Evolutionary conservation across 176 grass and related monocot species (phyloP).

Genomic region (Chloris gayana): DNA sequence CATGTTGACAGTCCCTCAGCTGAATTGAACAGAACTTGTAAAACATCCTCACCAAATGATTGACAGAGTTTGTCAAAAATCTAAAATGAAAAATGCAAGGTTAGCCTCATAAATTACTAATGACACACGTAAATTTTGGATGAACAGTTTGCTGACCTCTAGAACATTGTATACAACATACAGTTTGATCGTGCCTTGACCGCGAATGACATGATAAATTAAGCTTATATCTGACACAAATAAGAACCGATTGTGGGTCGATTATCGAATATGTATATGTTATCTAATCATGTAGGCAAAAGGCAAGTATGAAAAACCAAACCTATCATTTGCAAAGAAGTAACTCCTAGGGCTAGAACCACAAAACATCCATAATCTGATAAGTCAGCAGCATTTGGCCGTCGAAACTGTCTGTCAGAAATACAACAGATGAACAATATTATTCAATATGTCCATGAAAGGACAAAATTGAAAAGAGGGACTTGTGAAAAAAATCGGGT

Average conservation of each 20-base stretch:
- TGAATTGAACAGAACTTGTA: slow-evolving; percentile 98
- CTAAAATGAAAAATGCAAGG: slow-evolving; percentile 47
- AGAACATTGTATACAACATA: slow-evolving; percentile 99
- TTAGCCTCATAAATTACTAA: slow-evolving; percentile 31
- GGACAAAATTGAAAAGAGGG: slow-evolving; percentile 13
- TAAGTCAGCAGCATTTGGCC: slow-evolving; percentile 89
- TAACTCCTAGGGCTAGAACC: slow-evolving; percentile 86
- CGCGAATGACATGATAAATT: slow-evolving; percentile 99
- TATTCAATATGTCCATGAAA: background rate
- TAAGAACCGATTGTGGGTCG: slow-evolving; percentile 30
- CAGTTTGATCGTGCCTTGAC: slow-evolving; percentile 93
- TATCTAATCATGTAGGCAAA: slow-evolving; percentile 21
- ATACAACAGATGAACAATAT: slow-evolving; percentile 26
- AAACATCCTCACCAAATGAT: slow-evolving; percentile 96
- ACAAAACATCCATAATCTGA: slow-evolving; percentile 98
- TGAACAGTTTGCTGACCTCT: slow-evolving; percentile 72
- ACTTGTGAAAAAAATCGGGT: background rate
- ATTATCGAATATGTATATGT: slow-evolving; percentile 30
- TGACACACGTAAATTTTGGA: slow-evolving; percentile 24
- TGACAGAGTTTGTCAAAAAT: slow-evolving; percentile 99
- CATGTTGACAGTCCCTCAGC: slow-evolving; percentile 87
- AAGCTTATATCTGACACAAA: slow-evolving; percentile 95
- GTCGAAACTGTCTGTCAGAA: slow-evolving; percentile 79
- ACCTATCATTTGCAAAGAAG: slow-evolving; percentile 95
- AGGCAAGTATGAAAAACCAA: slow-evolving; percentile 1